Conservation (phyloP, 306 rosid genomes). For the Lathyrus tuberosus region DNA sequence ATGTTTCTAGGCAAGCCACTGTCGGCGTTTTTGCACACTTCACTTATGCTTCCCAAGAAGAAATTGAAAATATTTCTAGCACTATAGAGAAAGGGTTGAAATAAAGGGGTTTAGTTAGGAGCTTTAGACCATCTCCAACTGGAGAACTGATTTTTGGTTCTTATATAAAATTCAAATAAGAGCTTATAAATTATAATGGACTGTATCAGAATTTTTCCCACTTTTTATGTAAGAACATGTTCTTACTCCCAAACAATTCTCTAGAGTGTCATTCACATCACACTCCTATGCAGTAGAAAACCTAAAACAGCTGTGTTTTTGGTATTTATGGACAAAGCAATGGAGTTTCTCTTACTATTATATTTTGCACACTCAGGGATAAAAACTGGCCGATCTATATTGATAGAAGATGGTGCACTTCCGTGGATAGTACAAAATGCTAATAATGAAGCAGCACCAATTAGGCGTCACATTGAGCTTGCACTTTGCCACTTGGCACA, state of each 20-base stretch:
- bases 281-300: background rate
- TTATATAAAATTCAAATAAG: background rate
- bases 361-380: conserved; percentile 53
- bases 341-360: conserved; percentile 11
- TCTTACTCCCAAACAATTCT: background rate
- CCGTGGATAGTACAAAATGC: conserved; percentile 98
- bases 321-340: background rate
- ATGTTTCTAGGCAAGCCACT: background rate
- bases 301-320: background rate
- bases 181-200: background rate
- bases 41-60: background rate
- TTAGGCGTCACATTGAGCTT: conserved; percentile 97
- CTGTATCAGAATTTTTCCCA: background rate
- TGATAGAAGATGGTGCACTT: conserved; percentile 95
- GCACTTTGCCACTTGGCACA: conserved; percentile 98
- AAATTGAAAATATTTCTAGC: conserved; percentile 16
- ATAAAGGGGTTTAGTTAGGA: conserved; percentile 14
- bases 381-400: conserved; percentile 71
- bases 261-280: background rate
- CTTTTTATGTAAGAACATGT: background rate
- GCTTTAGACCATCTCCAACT: background rate
- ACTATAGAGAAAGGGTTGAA: background rate
- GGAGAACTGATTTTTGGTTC: background rate
- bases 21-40: background rate
- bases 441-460: conserved; percentile 86